phyloP scores from a whole-genome alignment of 805 yeast species.

The Kregervanrija fluxuum region DNA sequence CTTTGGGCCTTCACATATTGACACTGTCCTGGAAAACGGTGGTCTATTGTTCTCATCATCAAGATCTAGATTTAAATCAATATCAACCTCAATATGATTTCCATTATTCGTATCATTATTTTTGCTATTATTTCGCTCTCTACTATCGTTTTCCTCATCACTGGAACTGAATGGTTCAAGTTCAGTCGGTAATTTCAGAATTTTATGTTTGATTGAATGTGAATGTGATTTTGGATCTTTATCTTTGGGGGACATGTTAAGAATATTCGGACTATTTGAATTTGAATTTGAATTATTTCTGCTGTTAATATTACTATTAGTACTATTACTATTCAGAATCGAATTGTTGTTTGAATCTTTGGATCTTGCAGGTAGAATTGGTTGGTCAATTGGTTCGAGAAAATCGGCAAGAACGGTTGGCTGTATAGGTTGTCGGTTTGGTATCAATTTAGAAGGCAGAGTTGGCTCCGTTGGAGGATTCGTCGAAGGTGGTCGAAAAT shows the following conservation, averaged over 20 bases:
- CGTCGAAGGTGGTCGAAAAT: slow-evolving; percentile 79
- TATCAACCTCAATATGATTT: no score
- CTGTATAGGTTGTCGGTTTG: slow-evolving; percentile 69
- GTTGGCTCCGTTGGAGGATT: slow-evolving; percentile 55
- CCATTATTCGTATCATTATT: neutral
- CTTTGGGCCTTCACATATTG: slow-evolving; percentile 27
- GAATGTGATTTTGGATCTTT: neutral
- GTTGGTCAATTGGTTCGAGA: slow-evolving; percentile 67
- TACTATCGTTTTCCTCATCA: slow-evolving; percentile 28
- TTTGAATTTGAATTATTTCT: no score
- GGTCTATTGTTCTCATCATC: no score
- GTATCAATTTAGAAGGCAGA: slow-evolving; percentile 62
- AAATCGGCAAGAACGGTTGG: slow-evolving; percentile 72
- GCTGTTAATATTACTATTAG: no score
- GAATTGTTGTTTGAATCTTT: slow-evolving; percentile 12
- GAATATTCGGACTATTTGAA: no score
- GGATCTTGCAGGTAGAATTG: slow-evolving; percentile 33
- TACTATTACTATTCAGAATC: no score
- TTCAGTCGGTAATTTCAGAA: slow-evolving; percentile 44
- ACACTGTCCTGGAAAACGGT: neutral
- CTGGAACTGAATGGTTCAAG: slow-evolving; percentile 50
- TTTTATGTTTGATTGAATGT: slow-evolving; percentile 18
- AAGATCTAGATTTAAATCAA: no score
- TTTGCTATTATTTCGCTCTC: neutral
- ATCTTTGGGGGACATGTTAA: no score